Evolutionary conservation across 2,329 filamentous ascomycete species (phyloP).

Genomic region (Nemania diffusa): DNA sequence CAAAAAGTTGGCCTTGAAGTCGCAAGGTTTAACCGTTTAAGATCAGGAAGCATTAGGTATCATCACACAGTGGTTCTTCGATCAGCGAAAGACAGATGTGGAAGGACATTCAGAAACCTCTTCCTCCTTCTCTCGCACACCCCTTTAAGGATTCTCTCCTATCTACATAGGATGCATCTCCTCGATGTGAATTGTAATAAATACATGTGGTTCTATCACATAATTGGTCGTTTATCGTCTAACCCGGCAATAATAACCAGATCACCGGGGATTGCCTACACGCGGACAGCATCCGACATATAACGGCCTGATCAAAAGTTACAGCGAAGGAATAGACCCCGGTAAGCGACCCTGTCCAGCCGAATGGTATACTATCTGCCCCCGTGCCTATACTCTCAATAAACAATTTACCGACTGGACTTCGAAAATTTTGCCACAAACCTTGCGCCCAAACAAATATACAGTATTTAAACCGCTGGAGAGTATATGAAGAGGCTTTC

Average conservation of each 20-base stretch:
- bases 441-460: background rate
- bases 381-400: background rate
- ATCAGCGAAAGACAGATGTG: background rate
- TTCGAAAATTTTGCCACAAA: background rate
- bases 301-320: slow-evolving; percentile 11
- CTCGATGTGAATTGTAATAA: background rate
- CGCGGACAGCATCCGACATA: slow-evolving; percentile 21
- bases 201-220: slow-evolving; percentile 1
- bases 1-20: background rate
- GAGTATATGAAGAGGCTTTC: slow-evolving; percentile 24
- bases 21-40: background rate
- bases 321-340: slow-evolving; percentile 25
- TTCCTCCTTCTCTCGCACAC: background rate
- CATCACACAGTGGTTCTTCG: background rate
- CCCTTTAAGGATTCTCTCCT: slow-evolving; percentile 18
- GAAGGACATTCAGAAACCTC: slow-evolving; percentile 12
- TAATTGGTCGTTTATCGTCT: slow-evolving; percentile 13
- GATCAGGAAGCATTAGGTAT: background rate
- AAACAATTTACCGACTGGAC: background rate
- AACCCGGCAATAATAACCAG: slow-evolving; percentile 15
- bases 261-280: slow-evolving; percentile 18
- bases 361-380: slow-evolving; percentile 2
- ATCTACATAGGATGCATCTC: slow-evolving; percentile 3
- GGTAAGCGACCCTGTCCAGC: slow-evolving; percentile 15
- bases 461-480: background rate